Evolutionary conservation across 441 rosid genomes (phyloP).

Genomic region (Syzygium malaccense): DNA sequence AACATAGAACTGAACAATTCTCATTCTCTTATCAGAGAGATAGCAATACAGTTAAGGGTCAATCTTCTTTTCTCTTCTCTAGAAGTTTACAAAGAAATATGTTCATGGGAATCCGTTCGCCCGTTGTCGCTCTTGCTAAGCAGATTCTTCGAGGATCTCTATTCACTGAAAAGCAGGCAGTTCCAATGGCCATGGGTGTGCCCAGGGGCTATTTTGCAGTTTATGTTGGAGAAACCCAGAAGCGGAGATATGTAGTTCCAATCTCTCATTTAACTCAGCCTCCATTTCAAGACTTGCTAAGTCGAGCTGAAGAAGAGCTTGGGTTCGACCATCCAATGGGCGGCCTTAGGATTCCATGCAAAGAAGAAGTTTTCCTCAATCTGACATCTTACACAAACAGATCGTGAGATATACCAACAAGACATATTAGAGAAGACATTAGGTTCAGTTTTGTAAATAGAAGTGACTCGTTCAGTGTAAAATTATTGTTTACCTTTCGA

Average conservation of each 20-base stretch:
- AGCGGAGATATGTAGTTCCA: slow-evolving; percentile 33
- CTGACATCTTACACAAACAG: background rate
- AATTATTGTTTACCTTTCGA: background rate
- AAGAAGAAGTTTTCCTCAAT: background rate
- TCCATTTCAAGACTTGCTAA: slow-evolving; percentile 17
- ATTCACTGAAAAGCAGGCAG: background rate
- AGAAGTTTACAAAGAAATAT: background rate
- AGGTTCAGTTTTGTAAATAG: background rate
- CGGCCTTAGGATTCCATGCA: background rate
- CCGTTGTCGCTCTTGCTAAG: background rate
- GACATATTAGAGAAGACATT: background rate
- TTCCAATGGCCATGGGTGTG: slow-evolving; percentile 2
- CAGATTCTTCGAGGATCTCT: background rate
- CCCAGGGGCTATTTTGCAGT: slow-evolving; percentile 46
- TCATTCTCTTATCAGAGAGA: background rate
- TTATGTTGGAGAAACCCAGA: slow-evolving; percentile 37
- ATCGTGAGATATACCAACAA: background rate
- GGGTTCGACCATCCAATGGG: slow-evolving; percentile 1
- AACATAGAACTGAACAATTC: background rate
- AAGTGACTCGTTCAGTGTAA: background rate
- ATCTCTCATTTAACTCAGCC: slow-evolving; percentile 34
- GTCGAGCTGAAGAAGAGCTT: background rate
- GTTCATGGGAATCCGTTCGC: slow-evolving; percentile 10
- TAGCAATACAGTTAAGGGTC: background rate
- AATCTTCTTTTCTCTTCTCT: background rate